Percentiles rank a stretch among this genome's conserved stretches.
These are phyloP conservation scores for Babesia sp. DNA, from an alignment of 169 alveolate species.

Conservation along the genomic window DNA sequence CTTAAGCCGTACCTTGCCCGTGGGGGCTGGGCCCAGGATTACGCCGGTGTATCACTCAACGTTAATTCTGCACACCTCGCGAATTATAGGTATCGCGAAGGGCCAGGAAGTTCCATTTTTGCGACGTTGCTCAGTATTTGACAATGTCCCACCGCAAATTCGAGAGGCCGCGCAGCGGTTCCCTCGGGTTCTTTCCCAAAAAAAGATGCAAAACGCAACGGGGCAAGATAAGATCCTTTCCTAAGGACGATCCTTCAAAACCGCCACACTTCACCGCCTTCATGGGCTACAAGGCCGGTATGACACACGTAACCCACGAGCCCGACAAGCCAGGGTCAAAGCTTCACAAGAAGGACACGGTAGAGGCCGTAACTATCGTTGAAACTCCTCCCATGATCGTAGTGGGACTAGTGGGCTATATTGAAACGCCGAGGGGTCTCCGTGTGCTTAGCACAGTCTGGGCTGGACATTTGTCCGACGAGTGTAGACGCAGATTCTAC, in stretches of 20 bases:
- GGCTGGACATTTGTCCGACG: conserved; percentile 98
- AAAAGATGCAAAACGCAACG: conserved; percentile 90
- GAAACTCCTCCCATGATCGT: conserved; percentile 99
- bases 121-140: background rate
- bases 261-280: conserved; percentile 98
- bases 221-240: conserved; percentile 93
- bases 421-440: conserved; percentile 98
- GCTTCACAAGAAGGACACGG: conserved; percentile 98
- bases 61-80: background rate
- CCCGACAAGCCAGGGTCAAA: conserved; percentile 98
- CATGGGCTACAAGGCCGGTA: conserved; percentile 99
- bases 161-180: conserved; percentile 99
- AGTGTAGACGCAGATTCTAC: conserved; percentile 97
- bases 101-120: background rate
- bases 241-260: conserved; percentile 94
- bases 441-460: conserved; percentile 97
- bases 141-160: conserved; percentile 99
- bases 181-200: conserved; percentile 98
- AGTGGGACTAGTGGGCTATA: conserved; percentile 99
- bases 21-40: background rate
- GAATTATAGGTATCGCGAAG: background rate
- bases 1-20: conserved; percentile 1
- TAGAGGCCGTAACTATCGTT: conserved; percentile 98
- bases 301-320: conserved; percentile 99
- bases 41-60: background rate